Conservation (phyloP, 1,284 basidiomycete genomes). For the Sphagnurus paluster region DNA sequence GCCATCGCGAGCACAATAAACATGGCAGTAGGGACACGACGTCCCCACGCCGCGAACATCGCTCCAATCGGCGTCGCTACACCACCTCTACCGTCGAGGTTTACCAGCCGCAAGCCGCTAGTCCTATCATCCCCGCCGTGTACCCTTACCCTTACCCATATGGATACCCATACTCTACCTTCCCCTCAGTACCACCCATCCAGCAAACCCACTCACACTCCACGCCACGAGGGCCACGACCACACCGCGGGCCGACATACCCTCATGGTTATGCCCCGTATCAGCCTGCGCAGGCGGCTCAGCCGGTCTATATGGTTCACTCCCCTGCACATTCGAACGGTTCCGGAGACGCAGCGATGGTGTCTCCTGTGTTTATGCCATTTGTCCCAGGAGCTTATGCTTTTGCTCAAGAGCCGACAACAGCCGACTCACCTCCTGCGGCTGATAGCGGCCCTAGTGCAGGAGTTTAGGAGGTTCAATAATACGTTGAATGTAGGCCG, state of each 20-base stretch:
- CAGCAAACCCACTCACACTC: slow-evolving; percentile 11
- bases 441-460: no score
- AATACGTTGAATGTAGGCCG: no score
- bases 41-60: slow-evolving; percentile 3
- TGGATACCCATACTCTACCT: slow-evolving; percentile 16
- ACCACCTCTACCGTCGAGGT: slow-evolving; percentile 11
- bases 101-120: slow-evolving; percentile 9
- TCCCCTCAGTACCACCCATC: slow-evolving; percentile 5
- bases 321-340: slow-evolving; percentile 14
- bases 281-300: slow-evolving; percentile 16
- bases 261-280: slow-evolving; percentile 20
- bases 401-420: slow-evolving; percentile 8
- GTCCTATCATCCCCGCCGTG: slow-evolving; percentile 20
- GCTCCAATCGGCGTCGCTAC: slow-evolving; percentile 10
- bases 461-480: no score
- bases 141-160: slow-evolving; percentile 24
- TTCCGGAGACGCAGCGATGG: slow-evolving; percentile 10
- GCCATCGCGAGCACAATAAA: slow-evolving; percentile 8
- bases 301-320: slow-evolving; percentile 19
- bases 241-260: slow-evolving; percentile 16
- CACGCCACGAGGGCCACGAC: slow-evolving; percentile 20
- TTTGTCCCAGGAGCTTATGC: slow-evolving; percentile 19
- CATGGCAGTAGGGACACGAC: neutral
- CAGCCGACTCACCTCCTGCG: neutral
- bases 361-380: slow-evolving; percentile 21